Base-by-base conservation (phyloP, 108 stramenopile species). In the Bacterosira constricta region DNA sequence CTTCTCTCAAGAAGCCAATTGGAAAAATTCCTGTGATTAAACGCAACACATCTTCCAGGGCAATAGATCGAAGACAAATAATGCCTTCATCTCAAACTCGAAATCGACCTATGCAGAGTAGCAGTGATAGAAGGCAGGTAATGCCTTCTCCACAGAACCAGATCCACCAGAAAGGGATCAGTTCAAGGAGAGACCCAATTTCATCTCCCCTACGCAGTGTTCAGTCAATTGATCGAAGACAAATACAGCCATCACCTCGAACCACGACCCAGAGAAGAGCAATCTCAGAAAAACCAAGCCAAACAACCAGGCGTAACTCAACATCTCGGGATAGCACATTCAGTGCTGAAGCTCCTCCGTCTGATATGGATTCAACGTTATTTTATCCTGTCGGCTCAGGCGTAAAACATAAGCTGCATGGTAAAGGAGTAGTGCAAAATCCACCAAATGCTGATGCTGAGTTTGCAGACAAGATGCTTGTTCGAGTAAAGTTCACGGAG, bases 341-440 rank as follows among this genome's bases (percentile, higher is more conserved):
- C 13, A 12, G 53, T 52, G 63, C 49, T 23, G 64, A 77, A 23
- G n/a, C 42, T 30, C 73, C 73, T 41, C 72, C 79, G 12, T 37
- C 26, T 18, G 4, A 62, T 39, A 34, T 80, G 18, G 89, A 90
- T 70, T 90, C 89, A 5, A 89, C 85, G 8, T 63, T 83, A 71
- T 90, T 93, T 53, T 93, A 76, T 64, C 92, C 92, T 9, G 80
- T 90, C 10, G 92, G 92, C 4, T 72, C 77, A 13, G 21, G 29
- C 39, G 92, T 93, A 3, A 66, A 79, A 15, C 92, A 93, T 59
- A 71, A 61, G 39, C 42, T 79, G 15, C 63, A 86, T 35, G 89
- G 92, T n/a, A 65, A 63, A 60, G 92, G 92, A 8, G 68, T 62
- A 12, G 89, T 93, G 9, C 66, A 89, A 58, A 52, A 66, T 25